Base-by-base conservation (phyloP, 805 yeast species). In the Debaryomyces maramus region DNA sequence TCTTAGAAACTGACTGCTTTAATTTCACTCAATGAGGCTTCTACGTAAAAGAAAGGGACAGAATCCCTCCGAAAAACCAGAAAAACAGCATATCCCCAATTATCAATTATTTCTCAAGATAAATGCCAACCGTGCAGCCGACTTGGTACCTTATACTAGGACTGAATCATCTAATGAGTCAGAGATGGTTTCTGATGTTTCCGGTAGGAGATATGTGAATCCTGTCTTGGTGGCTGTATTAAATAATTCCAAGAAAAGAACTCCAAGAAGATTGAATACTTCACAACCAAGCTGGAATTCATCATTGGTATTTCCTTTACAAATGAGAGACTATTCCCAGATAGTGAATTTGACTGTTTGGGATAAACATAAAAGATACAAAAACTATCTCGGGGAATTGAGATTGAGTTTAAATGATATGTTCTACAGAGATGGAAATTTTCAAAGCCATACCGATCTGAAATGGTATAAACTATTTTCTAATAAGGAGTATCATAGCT, bases 381-480 rank as follows among this genome's bases (percentile, higher is more conserved):
- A 56, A 45, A 58, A 55, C 38, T 70, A 70, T 48, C 50, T 70
- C 41, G 75, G 75, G 1, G 75, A 70, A 41, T 49, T 63, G 8
- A 45, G 75, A 18, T 35, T 70, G 10, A 47, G 50, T 16, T 39
- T 68, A 1, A 38, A 47, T 13, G 69, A 64, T 13, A 29, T 67
- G 4, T 70, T 70, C 43, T 29, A 38, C 10, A 13, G 21, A 20
- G 45, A 39, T 10, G 43, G 43, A 9, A 42, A 40, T 6, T 44
- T 56, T 37, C 31, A 30, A 5, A 32, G 44, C 20, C 44, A 46
- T 11, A 58, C 61, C 2, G 66, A 61, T 2, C 51, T 73, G 7
- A 61, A 66, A 36, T 77, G 80, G 80, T 70, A 66, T 48, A 63
- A 65, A 43, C 52, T 77, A 5, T 63, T 65, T 36, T 71, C 78